Percentiles rank a stretch among this genome's conserved stretches.
Evolutionary conservation across 805 yeast genomes (phyloP).

Genomic region (Saccharomycopsis babjevae): DNA sequence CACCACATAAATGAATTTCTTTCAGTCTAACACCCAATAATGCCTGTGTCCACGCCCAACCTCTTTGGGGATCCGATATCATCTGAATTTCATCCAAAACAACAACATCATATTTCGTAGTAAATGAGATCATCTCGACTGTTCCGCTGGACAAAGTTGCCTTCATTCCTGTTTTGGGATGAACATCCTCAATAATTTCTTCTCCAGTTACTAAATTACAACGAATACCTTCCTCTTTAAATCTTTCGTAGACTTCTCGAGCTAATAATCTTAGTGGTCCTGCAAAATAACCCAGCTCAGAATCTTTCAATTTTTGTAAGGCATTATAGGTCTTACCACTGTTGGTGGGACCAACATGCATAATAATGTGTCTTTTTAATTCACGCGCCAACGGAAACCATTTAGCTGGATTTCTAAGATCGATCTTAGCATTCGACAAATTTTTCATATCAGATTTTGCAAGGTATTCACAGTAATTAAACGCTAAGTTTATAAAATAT

Average conservation of each 20-base stretch:
- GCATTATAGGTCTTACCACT: constrained; percentile 91
- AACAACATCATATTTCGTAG: constrained; percentile 66
- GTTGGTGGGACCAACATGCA: constrained; percentile 97
- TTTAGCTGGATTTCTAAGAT: constrained; percentile 50
- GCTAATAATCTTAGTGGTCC: constrained; percentile 91
- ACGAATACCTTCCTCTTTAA: constrained; percentile 50
- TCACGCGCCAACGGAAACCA: constrained; percentile 85
- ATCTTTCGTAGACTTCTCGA: constrained; percentile 79
- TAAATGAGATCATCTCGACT: constrained; percentile 80
- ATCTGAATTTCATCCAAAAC: constrained; percentile 95
- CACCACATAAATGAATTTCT: constrained; percentile 91
- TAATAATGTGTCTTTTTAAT: constrained; percentile 64
- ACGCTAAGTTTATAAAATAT: background rate
- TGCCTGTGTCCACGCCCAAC: constrained; percentile 93
- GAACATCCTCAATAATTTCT: constrained; percentile 66
- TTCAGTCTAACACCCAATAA: constrained; percentile 76
- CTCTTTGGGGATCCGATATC: constrained; percentile 72
- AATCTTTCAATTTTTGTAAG: constrained; percentile 49
- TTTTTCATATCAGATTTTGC: background rate
- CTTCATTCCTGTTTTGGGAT: constrained; percentile 50
- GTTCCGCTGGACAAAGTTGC: constrained; percentile 81
- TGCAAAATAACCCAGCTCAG: constrained; percentile 78
- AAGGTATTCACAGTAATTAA: background rate
- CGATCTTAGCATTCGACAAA: constrained; percentile 22
- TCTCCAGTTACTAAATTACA: constrained; percentile 96